A percentile compares a stretch with the other conserved stretches of the same genome.
Conservation (phyloP, 768 basidiomycete species). For the Tulasnella sp. region DNA sequence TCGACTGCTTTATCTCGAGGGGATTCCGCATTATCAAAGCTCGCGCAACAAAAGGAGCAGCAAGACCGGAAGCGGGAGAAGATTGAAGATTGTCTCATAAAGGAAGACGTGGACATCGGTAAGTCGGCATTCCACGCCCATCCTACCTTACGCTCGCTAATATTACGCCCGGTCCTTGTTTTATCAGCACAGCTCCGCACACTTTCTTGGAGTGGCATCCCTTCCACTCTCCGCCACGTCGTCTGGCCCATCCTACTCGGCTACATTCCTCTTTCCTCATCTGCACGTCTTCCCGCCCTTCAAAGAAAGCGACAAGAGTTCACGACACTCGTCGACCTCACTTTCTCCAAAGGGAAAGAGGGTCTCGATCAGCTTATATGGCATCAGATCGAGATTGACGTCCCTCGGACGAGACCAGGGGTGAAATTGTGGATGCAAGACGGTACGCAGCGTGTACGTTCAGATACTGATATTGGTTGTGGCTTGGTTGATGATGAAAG, state of each 20-base stretch:
- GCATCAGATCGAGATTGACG: conserved; percentile 99
- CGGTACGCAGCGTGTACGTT: conserved; percentile 73
- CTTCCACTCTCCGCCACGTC: conserved; percentile 73
- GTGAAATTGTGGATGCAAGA: conserved; percentile 84
- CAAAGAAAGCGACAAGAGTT: conserved; percentile 88
- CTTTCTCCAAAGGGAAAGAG: conserved; percentile 77
- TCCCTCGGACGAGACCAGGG: conserved; percentile 89
- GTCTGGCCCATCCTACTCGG: conserved; percentile 93
- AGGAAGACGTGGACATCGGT: conserved; percentile 77
- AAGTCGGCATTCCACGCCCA: conserved; percentile 24
- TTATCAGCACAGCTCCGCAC: conserved; percentile 71
- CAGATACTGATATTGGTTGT: no score
- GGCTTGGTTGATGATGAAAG: background rate
- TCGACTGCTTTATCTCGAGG: conserved; percentile 26
- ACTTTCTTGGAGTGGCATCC: conserved; percentile 92
- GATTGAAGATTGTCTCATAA: conserved; percentile 67
- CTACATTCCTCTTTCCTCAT: conserved; percentile 77
- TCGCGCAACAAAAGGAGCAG: conserved; percentile 19
- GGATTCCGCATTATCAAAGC: background rate
- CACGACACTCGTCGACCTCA: conserved; percentile 73
- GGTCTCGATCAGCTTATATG: conserved; percentile 93
- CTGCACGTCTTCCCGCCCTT: conserved; percentile 65
- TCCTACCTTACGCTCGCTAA: background rate
- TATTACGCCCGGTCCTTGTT: background rate
- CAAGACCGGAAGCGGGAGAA: conserved; percentile 52